phyloP scores from a whole-genome alignment of 2,329 filamentous ascomycete genomes.

The Nigrospora osmanthi region DNA sequence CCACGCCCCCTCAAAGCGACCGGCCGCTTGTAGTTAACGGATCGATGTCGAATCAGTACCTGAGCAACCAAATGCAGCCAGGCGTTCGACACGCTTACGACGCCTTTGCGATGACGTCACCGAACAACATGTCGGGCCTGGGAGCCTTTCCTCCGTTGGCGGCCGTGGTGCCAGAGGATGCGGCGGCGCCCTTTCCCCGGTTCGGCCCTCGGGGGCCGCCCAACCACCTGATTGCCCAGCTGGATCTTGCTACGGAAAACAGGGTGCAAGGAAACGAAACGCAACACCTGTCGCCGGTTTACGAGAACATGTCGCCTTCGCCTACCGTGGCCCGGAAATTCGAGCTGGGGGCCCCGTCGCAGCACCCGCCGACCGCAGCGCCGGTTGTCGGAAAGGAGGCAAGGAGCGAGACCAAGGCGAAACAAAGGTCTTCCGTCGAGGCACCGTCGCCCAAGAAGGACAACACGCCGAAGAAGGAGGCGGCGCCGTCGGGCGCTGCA shows the following conservation, averaged over 20 bases:
- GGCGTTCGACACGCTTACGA: conserved; percentile 1
- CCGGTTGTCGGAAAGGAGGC: conserved; percentile 9
- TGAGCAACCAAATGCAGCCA: conserved; percentile 6
- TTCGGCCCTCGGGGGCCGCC: conserved; percentile 33
- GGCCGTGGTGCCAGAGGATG: conserved; percentile 7
- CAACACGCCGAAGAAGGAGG: conserved; percentile 11
- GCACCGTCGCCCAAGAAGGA: conserved; percentile 12
- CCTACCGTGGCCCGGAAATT: conserved; percentile 52
- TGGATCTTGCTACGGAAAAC: conserved; percentile 46
- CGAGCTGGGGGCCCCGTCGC: conserved; percentile 28
- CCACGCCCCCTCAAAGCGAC: conserved; percentile 23
- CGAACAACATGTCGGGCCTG: conserved; percentile 6
- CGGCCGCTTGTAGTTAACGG: conserved; percentile 47
- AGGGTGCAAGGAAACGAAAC: conserved; percentile 32
- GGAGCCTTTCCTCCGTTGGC: conserved; percentile 14
- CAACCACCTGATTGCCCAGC: conserved; percentile 42
- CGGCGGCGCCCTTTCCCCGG: conserved; percentile 10
- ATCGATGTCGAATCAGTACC: conserved; percentile 18
- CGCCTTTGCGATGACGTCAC: conserved; percentile 11
- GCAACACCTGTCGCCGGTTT: conserved; percentile 62
- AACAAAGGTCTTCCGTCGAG: conserved; percentile 19
- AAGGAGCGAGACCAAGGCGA: conserved; percentile 14
- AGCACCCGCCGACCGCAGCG: conserved; percentile 4
- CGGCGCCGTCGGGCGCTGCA: background rate
- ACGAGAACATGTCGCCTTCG: conserved; percentile 65